Base-by-base conservation (phyloP, 1,284 basidiomycete species). In the Meira nashicola region DNA sequence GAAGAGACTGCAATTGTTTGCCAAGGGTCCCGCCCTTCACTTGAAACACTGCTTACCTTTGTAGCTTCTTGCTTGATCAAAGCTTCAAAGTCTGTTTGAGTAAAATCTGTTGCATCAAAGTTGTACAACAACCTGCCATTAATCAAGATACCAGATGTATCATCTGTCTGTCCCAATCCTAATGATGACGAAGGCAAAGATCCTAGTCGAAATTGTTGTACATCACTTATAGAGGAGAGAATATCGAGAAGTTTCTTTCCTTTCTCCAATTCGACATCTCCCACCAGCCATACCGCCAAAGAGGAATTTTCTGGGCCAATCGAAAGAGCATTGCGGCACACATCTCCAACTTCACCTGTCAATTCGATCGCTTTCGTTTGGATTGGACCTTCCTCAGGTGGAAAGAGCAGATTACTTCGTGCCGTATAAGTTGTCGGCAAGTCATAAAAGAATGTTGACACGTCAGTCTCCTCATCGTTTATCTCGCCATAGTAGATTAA, bases 361-460 rank as follows among this genome's bases (percentile, higher is more conserved):
- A 72, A 48, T 28, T 68, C 66, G 17, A 70, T 62, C 1, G 61
- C 58, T 9, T 39, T 12, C 10, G 55, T 23, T 25, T 54, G 47
- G 10, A 40, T 55, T 8, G 28, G 47, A 17, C 38, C 21, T 19
- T 53, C 39, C 9, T 39, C 25, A n/a, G 48, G 25, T n/a, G 61
- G 58, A 46, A 63, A 84, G 57, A 92, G 86, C 65, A 87, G 85
- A 25, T 79, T 80, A 75, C 91, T 95, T 14, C 94, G 82, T 23
- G 87, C 83, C 58, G 82, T 81, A 44, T 83, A 82, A 0, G 89
- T 86, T 0, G 83, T 84, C 0, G 91, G 88, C 2, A 92, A 83
- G 73, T 95, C 90, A 76, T 95, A 97, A 80, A 96, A 96, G 79
- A 87, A 90, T 5, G 83, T 87, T 11, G 85, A 80, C 51, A 92